These are phyloP conservation scores for Fraxinus excelsior DNA, from an alignment of 257 asterid species.

Conservation along the genomic window DNA sequence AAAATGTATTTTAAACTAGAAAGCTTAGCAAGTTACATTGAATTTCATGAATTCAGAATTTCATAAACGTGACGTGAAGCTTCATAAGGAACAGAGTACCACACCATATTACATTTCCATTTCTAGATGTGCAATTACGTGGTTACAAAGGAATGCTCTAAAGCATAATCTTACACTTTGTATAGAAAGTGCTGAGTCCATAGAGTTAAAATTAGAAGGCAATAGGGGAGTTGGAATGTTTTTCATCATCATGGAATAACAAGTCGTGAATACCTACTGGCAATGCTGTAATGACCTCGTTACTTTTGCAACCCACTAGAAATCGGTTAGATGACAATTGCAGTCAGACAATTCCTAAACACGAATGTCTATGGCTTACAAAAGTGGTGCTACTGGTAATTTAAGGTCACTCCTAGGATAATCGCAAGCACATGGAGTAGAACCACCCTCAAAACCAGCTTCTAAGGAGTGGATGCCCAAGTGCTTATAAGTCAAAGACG, in stretches of 20 bases:
- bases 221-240: neutral
- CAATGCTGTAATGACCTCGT: neutral
- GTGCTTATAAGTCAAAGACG: neutral
- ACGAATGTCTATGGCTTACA: neutral
- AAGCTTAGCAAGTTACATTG: neutral
- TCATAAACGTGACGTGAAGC: neutral
- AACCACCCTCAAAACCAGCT: slow-evolving; percentile 1
- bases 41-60: neutral
- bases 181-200: neutral
- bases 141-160: neutral
- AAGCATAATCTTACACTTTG: neutral
- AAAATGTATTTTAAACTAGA: neutral
- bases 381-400: neutral
- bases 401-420: neutral
- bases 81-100: neutral
- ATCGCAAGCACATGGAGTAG: neutral
- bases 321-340: neutral
- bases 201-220: neutral
- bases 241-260: neutral
- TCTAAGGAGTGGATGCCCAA: neutral
- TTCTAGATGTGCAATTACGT: neutral
- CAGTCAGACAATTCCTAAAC: neutral
- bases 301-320: neutral
- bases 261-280: neutral
- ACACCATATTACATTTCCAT: slow-evolving; percentile 2